phyloP scores from a whole-genome alignment of 176 grass and related monocot genomes.

The Oryza punctata region DNA sequence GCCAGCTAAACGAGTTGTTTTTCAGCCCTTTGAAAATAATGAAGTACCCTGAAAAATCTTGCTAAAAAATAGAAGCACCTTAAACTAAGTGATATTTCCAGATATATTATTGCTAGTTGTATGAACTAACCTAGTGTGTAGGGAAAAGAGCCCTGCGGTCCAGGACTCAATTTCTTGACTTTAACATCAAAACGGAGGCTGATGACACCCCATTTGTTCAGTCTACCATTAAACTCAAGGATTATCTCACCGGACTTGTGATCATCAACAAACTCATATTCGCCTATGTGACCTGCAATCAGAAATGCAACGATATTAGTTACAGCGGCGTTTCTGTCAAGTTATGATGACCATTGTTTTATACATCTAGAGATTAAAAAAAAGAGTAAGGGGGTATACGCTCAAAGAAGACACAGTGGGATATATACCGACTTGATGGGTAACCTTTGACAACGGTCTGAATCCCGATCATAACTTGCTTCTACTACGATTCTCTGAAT shows the following conservation, averaged over 20 bases:
- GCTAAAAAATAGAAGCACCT: background rate
- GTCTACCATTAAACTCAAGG: constrained; percentile 40
- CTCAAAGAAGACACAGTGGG: too few relatives aligned
- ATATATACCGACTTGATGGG: too few relatives aligned
- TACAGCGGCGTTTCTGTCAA: background rate
- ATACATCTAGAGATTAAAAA: background rate
- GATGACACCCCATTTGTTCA: constrained; percentile 35
- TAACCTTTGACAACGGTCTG: too few relatives aligned
- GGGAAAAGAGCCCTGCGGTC: constrained; percentile 29
- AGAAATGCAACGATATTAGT: background rate
- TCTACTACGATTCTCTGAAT: too few relatives aligned
- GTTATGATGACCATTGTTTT: background rate
- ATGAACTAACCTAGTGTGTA: constrained; percentile 25
- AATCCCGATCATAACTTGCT: too few relatives aligned
- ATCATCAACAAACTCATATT: constrained; percentile 45
- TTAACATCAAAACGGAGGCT: constrained; percentile 37
- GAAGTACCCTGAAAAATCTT: background rate
- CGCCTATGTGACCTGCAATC: constrained; percentile 34
- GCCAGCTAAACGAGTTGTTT: too few relatives aligned
- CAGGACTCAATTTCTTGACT: constrained; percentile 8
- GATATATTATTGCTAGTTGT: background rate
- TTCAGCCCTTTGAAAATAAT: background rate
- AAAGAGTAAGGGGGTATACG: too few relatives aligned
- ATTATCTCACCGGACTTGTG: constrained; percentile 27
- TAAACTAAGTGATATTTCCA: background rate